These are phyloP conservation scores for Avena atlantica DNA, from an alignment of 176 grass and related monocot genomes.

Conservation along the genomic window DNA sequence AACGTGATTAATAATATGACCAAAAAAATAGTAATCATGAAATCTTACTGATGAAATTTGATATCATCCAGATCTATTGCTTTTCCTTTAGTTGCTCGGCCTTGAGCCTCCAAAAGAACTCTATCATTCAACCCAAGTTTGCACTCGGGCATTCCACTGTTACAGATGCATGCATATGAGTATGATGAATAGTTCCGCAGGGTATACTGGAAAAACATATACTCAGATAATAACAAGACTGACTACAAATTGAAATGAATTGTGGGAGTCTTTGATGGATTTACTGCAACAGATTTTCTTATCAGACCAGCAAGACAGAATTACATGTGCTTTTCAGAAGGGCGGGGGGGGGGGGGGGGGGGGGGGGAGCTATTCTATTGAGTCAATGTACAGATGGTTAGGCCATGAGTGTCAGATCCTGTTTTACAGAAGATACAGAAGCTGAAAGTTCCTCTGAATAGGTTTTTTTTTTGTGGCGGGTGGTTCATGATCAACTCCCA, in stretches of 20 bases:
- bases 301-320: not conserved
- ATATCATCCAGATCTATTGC: slow-evolving; percentile 97
- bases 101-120: slow-evolving; percentile 98
- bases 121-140: slow-evolving; percentile 97
- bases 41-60: slow-evolving; percentile 96
- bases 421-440: not conserved
- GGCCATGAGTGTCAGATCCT: not conserved
- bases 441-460: not conserved
- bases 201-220: not conserved
- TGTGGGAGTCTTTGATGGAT: not conserved
- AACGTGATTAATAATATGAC: not conserved
- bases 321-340: not conserved
- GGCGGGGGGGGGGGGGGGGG: not conserved
- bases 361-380: not conserved
- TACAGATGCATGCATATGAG: slow-evolving; percentile 19
- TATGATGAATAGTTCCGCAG: not conserved
- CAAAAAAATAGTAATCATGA: not conserved
- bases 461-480: not conserved
- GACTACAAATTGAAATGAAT: not conserved
- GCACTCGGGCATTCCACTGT: slow-evolving; percentile 99
- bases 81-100: slow-evolving; percentile 92
- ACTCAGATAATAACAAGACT: not conserved
- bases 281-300: not conserved
- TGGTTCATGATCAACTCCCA: not conserved
- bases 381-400: not conserved